Evolutionary conservation across 306 rosid species (phyloP).

Genomic region (Phaseolus lunatus): DNA sequence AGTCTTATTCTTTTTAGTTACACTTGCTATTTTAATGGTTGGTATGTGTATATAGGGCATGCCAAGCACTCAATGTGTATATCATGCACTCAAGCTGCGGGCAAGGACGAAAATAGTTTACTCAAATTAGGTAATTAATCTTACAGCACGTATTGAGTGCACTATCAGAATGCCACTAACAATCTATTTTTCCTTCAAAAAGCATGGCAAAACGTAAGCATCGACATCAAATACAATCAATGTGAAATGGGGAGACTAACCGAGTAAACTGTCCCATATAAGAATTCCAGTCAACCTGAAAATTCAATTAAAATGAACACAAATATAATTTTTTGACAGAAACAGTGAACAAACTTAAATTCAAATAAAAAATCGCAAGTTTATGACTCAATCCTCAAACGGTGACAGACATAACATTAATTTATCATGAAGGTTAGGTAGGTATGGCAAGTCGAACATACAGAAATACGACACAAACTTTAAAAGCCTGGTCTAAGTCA

Average conservation of each 20-base stretch:
- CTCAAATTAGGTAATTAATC: constrained; percentile 5
- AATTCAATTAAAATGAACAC: constrained; percentile 4
- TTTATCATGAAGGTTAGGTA: constrained; percentile 6
- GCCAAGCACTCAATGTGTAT: too few relatives aligned
- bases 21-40: too few relatives aligned
- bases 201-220: constrained; percentile 19
- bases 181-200: constrained; percentile 32
- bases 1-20: too few relatives aligned
- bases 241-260: constrained; percentile 23
- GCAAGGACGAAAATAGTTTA: constrained; percentile 4
- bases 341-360: neutral
- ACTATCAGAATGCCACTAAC: neutral
- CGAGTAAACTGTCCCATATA: constrained; percentile 15
- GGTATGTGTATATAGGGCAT: too few relatives aligned
- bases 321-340: constrained; percentile 4
- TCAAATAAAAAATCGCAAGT: constrained; percentile 23
- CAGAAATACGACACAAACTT: constrained; percentile 17
- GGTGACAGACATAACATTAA: constrained; percentile 19
- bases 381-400: constrained; percentile 21
- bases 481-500: constrained; percentile 27
- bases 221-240: constrained; percentile 2
- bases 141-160: neutral
- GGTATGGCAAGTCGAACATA: constrained; percentile 5
- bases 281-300: constrained; percentile 14
- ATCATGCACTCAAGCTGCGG: constrained; percentile 12